phyloP scores from a whole-genome alignment of 345 rosid genomes.

The Populus nigra region DNA sequence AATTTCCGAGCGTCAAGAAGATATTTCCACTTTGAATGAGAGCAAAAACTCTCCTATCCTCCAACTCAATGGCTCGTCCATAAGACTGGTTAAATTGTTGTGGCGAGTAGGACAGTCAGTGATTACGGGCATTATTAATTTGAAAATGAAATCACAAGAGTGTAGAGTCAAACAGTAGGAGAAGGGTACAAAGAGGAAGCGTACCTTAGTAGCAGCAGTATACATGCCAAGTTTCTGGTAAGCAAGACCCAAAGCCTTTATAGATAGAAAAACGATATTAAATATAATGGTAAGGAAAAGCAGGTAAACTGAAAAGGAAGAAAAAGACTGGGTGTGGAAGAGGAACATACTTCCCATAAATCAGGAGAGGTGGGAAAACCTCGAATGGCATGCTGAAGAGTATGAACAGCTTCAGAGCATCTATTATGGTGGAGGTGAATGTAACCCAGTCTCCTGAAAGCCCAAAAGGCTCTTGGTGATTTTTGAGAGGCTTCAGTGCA shows the following conservation, averaged over 20 bases:
- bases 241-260: slow-evolving; percentile 87
- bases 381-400: slow-evolving; percentile 91
- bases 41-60: slow-evolving; percentile 60
- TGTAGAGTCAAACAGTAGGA: neutral
- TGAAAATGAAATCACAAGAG: neutral
- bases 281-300: neutral
- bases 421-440: slow-evolving; percentile 68
- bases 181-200: neutral
- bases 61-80: slow-evolving; percentile 83
- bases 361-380: slow-evolving; percentile 78
- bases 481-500: slow-evolving; percentile 75
- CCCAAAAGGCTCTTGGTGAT: slow-evolving; percentile 96
- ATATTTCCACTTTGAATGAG: slow-evolving; percentile 86
- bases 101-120: neutral
- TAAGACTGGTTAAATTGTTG: slow-evolving; percentile 46
- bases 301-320: neutral
- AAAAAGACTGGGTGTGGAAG: neutral
- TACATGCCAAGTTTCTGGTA: slow-evolving; percentile 93
- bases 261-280: neutral
- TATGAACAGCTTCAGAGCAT: slow-evolving; percentile 88
- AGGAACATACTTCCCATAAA: slow-evolving; percentile 77
- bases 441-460: slow-evolving; percentile 76
- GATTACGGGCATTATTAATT: neutral
- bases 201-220: slow-evolving; percentile 92
- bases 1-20: slow-evolving; percentile 84